Evolutionary conservation across 805 yeast genomes (phyloP).

Genomic region (Grigorovia yakushimaensis): DNA sequence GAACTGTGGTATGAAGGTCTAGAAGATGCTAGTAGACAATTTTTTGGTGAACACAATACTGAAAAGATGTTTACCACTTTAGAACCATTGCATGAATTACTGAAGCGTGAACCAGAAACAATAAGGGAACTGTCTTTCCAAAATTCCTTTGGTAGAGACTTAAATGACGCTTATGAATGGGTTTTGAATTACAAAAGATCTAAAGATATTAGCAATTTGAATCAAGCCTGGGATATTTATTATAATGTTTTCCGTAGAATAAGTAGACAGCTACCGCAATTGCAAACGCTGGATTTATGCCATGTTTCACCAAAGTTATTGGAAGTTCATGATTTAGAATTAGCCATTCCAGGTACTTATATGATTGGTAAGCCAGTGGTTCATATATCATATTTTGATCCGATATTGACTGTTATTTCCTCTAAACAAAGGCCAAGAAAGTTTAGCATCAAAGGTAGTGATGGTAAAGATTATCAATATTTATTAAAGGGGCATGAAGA

Average conservation of each 20-base stretch:
- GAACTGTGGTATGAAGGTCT: constrained; percentile 95
- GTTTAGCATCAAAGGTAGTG: constrained; percentile 66
- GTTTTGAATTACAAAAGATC: constrained; percentile 73
- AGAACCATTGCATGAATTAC: constrained; percentile 75
- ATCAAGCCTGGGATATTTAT: constrained; percentile 96
- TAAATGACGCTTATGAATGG: constrained; percentile 89
- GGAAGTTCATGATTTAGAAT: constrained; percentile 61
- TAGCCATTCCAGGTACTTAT: constrained; percentile 90
- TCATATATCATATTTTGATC: constrained; percentile 63
- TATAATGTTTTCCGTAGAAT: constrained; percentile 86
- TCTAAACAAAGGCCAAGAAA: constrained; percentile 94
- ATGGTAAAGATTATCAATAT: constrained; percentile 78
- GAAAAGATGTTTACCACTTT: constrained; percentile 86
- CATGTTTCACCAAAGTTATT: constrained; percentile 84
- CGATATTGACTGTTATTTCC: constrained; percentile 71
- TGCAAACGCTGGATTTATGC: constrained; percentile 75
- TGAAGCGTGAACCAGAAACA: constrained; percentile 80
- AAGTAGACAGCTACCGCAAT: constrained; percentile 75
- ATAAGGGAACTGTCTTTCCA: constrained; percentile 81
- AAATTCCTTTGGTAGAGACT: constrained; percentile 82
- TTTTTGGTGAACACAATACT: constrained; percentile 88
- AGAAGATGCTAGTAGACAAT: constrained; percentile 86
- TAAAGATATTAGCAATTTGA: constrained; percentile 73
- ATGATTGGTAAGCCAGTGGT: constrained; percentile 60
- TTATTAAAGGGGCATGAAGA: constrained; percentile 90